A percentile compares a stretch with the other conserved stretches of the same genome.
Conservation (phyloP, 768 basidiomycete genomes). For the Floccularia luteovirens region DNA sequence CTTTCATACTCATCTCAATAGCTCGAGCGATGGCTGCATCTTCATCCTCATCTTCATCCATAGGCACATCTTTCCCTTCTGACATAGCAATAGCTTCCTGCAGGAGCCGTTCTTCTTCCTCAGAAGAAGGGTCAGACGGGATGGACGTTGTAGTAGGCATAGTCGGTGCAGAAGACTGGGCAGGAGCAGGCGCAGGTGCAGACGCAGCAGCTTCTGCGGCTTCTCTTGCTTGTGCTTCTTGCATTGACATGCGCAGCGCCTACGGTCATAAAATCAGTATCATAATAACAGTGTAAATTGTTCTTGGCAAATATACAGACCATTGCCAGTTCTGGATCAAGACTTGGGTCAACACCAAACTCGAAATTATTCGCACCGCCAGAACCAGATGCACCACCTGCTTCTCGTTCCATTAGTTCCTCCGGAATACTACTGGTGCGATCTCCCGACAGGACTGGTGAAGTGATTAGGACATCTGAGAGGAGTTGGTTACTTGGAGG, state of each 20-base stretch:
- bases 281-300: neutral
- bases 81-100: constrained; percentile 67
- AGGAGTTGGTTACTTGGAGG: constrained; percentile 74
- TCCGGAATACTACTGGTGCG: constrained; percentile 62
- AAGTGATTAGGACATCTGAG: constrained; percentile 76
- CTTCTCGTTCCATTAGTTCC: constrained; percentile 41
- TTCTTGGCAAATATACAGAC: constrained; percentile 31
- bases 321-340: constrained; percentile 97
- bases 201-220: constrained; percentile 40
- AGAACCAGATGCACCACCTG: constrained; percentile 38
- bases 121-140: constrained; percentile 44
- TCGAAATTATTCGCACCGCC: constrained; percentile 53
- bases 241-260: constrained; percentile 97
- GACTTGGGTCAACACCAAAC: constrained; percentile 89
- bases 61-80: constrained; percentile 40
- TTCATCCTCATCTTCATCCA: constrained; percentile 52
- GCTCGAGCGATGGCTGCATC: constrained; percentile 89
- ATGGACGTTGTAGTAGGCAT: constrained; percentile 16
- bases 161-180: constrained; percentile 29
- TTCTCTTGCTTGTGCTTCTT: constrained; percentile 83
- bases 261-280: constrained; percentile 18
- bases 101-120: constrained; percentile 69
- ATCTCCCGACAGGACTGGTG: constrained; percentile 77
- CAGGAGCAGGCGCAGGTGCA: constrained; percentile 17
- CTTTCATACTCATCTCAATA: constrained; percentile 90